These are phyloP conservation scores for Polyporus arcularius DNA, from an alignment of 768 basidiomycete species.

Conservation along the genomic window DNA sequence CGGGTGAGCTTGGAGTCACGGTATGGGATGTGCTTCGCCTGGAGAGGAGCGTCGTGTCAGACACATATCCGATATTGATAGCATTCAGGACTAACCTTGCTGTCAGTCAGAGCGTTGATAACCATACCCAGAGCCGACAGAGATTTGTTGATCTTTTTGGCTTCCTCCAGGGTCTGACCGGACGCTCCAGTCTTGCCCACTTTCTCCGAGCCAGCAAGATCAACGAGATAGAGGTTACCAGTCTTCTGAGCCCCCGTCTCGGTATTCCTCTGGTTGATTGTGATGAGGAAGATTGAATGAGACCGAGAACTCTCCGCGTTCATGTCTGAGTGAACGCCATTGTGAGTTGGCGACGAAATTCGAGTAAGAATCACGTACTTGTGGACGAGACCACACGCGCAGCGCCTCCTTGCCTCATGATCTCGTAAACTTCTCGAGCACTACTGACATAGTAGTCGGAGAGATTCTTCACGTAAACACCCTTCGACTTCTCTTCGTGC, in stretches of 20 bases:
- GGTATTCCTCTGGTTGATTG: constrained; percentile 94
- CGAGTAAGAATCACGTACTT: constrained; percentile 53
- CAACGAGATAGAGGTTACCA: constrained; percentile 95
- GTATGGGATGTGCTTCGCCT: constrained; percentile 98
- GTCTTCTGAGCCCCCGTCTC: constrained; percentile 96
- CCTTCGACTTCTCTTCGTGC: constrained; percentile 96
- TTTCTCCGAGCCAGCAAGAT: constrained; percentile 98
- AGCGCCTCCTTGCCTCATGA: constrained; percentile 95
- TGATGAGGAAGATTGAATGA: constrained; percentile 98
- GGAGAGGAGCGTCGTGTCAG: background rate
- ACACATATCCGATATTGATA: background rate
- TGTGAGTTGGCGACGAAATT: background rate
- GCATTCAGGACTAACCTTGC: constrained; percentile 59
- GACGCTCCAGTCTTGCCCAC: constrained; percentile 99
- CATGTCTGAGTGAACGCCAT: constrained; percentile 68
- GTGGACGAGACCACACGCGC: constrained; percentile 93
- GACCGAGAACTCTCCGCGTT: constrained; percentile 99
- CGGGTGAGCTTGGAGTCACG: constrained; percentile 99
- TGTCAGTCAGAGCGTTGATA: constrained; percentile 96
- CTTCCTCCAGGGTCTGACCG: constrained; percentile 97
- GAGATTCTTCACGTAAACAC: constrained; percentile 96
- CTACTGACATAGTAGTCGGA: constrained; percentile 98
- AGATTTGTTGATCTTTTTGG: constrained; percentile 99
- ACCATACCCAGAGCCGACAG: constrained; percentile 98
- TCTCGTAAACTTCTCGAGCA: constrained; percentile 95